Evolutionary conservation across 208 protist genomes (phyloP), one percentile per base, ranked within the genome.

Genomic region (Strigomonas culicis): DNA sequence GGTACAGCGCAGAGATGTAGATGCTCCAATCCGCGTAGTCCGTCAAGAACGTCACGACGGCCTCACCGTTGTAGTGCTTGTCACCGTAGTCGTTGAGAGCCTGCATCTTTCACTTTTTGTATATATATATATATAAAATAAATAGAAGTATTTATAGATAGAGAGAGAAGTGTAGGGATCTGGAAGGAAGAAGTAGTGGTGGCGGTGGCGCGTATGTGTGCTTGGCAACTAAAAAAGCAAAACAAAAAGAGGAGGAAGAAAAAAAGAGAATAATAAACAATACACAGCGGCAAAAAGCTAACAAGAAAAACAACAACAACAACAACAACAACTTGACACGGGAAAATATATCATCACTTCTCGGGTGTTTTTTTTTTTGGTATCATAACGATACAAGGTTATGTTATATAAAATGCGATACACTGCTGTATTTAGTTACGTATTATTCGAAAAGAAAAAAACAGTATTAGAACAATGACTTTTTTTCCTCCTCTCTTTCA

Each of bases 11-110:
- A 36, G 77, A 74, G 49, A 76, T 71, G 68, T 82, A 89, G 52
- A 79, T 75, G 27, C 70, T 56, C 30, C 88, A 59, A 30, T 90
- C 86, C 13, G 77, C 78, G 68, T 90, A 82, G 25, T 82, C 65
- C n/a, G 62, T 52, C 57, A 93, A 74, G 66, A 68, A 86, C 30
- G 73, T 46, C 49, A 66, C 71, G 56, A 87, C 44, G 21, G 74
- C 78, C 57, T 86, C 80, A 32, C 86, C 86, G 59, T 89, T 71
- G 63, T 82, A 89, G 60, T 66, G 55, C 21, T 70, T 74, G 17
- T 76, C 69, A 49, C 78, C 79, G 68, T 81, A 88, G 25, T 72
- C 72, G 68, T 87, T 77, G 63, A 75, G 70, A 24, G 10, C 27
- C 22, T 59, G 11, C 7, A 24, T 41, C 13, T 41, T 41, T 41